A percentile compares a stretch with the other conserved stretches of the same genome.
These are phyloP conservation scores for Naganishia antarctica DNA, from an alignment of 768 basidiomycete genomes.

Conservation along the genomic window DNA sequence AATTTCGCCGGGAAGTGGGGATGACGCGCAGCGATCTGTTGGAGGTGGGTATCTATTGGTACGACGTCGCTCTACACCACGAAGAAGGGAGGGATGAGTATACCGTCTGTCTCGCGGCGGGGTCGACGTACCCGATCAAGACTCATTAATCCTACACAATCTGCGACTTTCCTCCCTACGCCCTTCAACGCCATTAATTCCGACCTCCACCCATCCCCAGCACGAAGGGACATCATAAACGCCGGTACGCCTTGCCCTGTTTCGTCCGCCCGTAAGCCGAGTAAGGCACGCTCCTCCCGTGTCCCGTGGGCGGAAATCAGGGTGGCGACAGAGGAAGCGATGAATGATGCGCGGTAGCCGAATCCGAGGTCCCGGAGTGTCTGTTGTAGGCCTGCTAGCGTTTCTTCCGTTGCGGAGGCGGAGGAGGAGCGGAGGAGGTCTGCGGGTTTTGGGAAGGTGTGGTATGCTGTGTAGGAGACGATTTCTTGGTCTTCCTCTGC, in stretches of 20 bases:
- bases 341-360: conserved; percentile 89
- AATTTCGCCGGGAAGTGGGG: conserved; percentile 42
- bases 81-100: conserved; percentile 13
- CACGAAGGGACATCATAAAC: not conserved
- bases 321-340: conserved; percentile 52
- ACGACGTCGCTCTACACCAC: conserved; percentile 69
- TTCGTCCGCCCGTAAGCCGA: not conserved
- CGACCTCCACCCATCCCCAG: conserved; percentile 50
- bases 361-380: conserved; percentile 79
- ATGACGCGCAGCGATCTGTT: conserved; percentile 66
- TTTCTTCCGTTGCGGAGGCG: conserved; percentile 28
- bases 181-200: conserved; percentile 78
- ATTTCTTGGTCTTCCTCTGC: conserved; percentile 4
- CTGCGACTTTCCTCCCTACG: conserved; percentile 93
- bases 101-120: conserved; percentile 22
- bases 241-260: not conserved
- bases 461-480: conserved; percentile 52
- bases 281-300: not conserved
- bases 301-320: conserved; percentile 27
- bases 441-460: conserved; percentile 80
- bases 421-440: conserved; percentile 51
- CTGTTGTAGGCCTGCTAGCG: conserved; percentile 51
- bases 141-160: conserved; percentile 89
- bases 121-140: conserved; percentile 65
- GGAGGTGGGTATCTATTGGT: conserved; percentile 93